These are phyloP conservation scores for Trebouxia sp. DNA, from an alignment of 139 green algal genomes.

Conservation along the genomic window DNA sequence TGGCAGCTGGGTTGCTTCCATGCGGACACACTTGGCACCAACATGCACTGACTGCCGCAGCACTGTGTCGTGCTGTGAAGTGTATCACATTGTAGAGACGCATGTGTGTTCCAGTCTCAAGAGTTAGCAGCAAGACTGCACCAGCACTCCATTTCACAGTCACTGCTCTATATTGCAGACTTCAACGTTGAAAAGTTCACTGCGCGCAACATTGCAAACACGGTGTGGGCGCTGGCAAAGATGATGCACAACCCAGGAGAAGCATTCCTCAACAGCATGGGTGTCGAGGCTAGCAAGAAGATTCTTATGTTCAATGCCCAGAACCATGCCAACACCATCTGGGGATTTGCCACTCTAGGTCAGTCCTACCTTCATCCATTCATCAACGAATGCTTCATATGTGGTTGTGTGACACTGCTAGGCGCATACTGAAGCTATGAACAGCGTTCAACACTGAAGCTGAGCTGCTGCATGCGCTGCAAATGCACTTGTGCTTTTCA, in stretches of 20 bases:
- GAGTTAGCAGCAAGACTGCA: not conserved
- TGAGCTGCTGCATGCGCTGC: not conserved
- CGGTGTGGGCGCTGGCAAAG: constrained; percentile 57
- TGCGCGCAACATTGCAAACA: constrained; percentile 57
- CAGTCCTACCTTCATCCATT: not conserved
- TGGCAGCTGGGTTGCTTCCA: no score
- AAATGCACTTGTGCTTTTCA: not conserved
- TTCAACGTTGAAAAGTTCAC: constrained; percentile 31
- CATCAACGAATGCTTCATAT: not conserved
- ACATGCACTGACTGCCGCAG: no score
- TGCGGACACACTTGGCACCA: no score
- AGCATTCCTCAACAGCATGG: constrained; percentile 39
- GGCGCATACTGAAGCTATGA: not conserved
- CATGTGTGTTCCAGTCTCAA: not conserved
- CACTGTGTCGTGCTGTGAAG: no score
- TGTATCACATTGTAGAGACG: no score
- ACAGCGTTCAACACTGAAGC: not conserved
- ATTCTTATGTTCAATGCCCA: constrained; percentile 36
- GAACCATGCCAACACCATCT: constrained; percentile 43
- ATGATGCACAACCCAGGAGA: constrained; percentile 48
- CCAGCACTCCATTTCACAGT: no score
- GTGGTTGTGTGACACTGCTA: not conserved
- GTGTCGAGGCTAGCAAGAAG: constrained; percentile 12
- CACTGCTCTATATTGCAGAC: constrained; percentile 15
- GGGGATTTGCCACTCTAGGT: constrained; percentile 45